A percentile compares a stretch with the other conserved stretches of the same genome.
Evolutionary conservation across 2,329 filamentous ascomycete species (phyloP).

Genomic region (Pseudogymnoascus sp.): DNA sequence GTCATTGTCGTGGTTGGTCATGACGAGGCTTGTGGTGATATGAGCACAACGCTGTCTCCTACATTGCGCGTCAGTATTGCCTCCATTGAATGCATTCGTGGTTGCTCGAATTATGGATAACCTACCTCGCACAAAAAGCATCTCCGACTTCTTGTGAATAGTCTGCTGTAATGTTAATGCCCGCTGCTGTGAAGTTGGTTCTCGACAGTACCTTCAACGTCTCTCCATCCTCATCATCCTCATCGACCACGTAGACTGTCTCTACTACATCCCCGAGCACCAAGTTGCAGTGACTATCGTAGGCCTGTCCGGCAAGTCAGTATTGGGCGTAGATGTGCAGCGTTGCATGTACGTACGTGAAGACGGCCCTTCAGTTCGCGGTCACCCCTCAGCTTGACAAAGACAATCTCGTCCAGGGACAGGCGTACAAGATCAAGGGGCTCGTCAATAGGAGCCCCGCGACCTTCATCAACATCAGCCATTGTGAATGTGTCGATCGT

Average conservation of each 20-base stretch:
- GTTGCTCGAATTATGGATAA: conserved; percentile 15
- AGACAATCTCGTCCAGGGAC: conserved; percentile 89
- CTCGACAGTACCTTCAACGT: conserved; percentile 54
- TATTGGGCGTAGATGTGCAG: conserved; percentile 17
- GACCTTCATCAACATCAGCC: conserved; percentile 74
- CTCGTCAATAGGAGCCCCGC: conserved; percentile 66
- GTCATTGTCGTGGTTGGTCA: conserved; percentile 15
- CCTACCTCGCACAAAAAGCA: conserved; percentile 94
- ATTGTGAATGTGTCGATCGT: conserved; percentile 39
- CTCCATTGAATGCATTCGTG: not conserved
- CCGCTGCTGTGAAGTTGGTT: not conserved
- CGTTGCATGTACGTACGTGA: conserved; percentile 57
- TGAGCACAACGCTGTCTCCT: conserved; percentile 68
- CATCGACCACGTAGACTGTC: conserved; percentile 89
- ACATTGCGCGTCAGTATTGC: conserved; percentile 19
- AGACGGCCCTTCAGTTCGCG: conserved; percentile 90
- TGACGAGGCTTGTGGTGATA: conserved; percentile 44
- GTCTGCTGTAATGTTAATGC: conserved; percentile 48
- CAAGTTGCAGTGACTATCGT: conserved; percentile 96
- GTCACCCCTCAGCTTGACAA: conserved; percentile 94
- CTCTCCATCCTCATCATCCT: conserved; percentile 74
- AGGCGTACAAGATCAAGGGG: conserved; percentile 93
- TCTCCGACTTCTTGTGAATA: conserved; percentile 93
- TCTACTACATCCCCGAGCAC: conserved; percentile 95
- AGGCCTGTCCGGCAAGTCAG: conserved; percentile 55